Evolutionary conservation across 2,329 filamentous ascomycete species (phyloP).

Genomic region (Ophiostoma tasmaniense): DNA sequence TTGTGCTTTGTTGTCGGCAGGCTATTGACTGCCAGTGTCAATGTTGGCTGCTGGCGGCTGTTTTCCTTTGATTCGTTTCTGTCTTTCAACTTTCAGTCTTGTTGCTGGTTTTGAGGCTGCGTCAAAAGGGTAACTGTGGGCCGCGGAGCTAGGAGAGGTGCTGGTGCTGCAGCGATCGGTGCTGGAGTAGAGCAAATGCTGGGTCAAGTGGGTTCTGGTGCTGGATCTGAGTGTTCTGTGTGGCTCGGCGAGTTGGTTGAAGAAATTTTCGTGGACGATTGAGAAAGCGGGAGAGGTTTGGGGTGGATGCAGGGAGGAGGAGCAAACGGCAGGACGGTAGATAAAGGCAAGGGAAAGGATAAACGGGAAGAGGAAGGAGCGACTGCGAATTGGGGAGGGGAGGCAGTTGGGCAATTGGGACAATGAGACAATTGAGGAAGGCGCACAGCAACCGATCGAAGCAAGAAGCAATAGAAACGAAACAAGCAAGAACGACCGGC

Average conservation of each 20-base stretch:
- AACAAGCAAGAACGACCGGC: background rate
- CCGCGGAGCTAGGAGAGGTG: slow-evolving; percentile 15
- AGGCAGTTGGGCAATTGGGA: background rate
- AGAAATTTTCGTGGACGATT: slow-evolving; percentile 12
- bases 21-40: background rate
- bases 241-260: slow-evolving; percentile 8
- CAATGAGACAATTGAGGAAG: background rate
- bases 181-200: background rate
- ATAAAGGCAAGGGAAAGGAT: background rate
- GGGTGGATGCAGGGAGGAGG: slow-evolving; percentile 2
- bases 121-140: slow-evolving; percentile 22
- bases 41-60: background rate
- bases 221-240: background rate
- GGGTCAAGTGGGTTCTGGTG: slow-evolving; percentile 1
- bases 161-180: slow-evolving; percentile 10
- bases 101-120: background rate
- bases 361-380: background rate
- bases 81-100: background rate
- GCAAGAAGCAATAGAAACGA: background rate
- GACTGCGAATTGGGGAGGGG: background rate
- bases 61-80: background rate
- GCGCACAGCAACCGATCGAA: background rate
- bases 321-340: background rate
- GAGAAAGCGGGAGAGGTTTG: background rate
- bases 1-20: background rate